Evolutionary conservation across 129 eudicot species (phyloP).

Genomic region (carrot (Daucus carota)): DNA sequence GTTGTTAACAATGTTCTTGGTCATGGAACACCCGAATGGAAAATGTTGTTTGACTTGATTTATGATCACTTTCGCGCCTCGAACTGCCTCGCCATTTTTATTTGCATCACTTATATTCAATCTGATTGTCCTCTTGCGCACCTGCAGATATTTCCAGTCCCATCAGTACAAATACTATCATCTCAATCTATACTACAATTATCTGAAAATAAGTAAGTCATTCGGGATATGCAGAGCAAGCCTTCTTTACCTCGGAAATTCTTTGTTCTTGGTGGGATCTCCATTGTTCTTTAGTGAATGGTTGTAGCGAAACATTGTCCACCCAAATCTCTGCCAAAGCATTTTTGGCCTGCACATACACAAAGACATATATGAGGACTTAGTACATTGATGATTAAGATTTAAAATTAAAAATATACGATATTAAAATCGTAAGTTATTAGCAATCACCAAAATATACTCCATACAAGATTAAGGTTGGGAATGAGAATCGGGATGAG

Average conservation of each 20-base stretch:
- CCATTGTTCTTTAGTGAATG: conserved; percentile 11
- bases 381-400: neutral
- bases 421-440: no score
- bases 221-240: neutral
- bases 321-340: neutral
- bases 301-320: neutral
- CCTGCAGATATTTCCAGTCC: neutral
- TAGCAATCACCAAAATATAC: neutral
- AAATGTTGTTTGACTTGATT: neutral
- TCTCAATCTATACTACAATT: neutral
- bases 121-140: neutral
- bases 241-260: neutral
- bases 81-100: neutral
- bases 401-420: no score
- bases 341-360: neutral
- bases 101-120: neutral
- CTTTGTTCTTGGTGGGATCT: conserved; percentile 5
- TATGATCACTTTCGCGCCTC: neutral
- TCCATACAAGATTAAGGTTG: no score
- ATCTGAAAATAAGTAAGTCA: neutral
- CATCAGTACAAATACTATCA: neutral
- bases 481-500: no score
- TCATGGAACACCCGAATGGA: conserved; percentile 10
- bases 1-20: conserved; percentile 5
- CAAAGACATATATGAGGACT: neutral